Evolutionary conservation across 306 rosid genomes (phyloP), one percentile per base, ranked within the genome.

Genomic region (Dalbergia oliveri): DNA sequence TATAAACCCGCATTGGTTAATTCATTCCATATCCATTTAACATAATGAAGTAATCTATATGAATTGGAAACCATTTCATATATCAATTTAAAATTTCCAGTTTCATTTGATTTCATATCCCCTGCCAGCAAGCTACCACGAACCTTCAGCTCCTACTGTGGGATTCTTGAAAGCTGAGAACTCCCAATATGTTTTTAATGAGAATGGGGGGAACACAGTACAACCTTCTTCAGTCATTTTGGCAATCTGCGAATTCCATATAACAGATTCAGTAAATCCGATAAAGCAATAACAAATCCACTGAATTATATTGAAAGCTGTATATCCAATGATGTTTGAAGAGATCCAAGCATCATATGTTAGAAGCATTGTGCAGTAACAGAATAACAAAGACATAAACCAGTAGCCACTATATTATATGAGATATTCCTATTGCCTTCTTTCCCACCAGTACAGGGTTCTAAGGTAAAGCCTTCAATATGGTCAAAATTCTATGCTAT

Each of bases 171-270:
- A 92, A 53, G 93, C 88, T 51, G 94, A 79, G 81, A 82, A 88
- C 59, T 89, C 94, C 97, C 94, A 92, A 89, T 87, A 86, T 21
- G 94, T 92, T 85, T 90, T 90, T 86, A 92, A 71, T 8, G 97
- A 74, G 87, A 86, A 92, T 1, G 94, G 91, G 43, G 86, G 87
- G 63, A 86, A 92, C 75, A 87, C 61, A 39, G 93, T 88, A 9
- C 85, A 79, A 10, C 91, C 93, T 79, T 87, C 93, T 63, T 88
- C 91, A 43, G 94, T 90, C 41, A 92, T 86, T 70, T 88, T 92
- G 23, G 93, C 84, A 61, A 92, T 86, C 94, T 92, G 91, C 73
- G 73, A 87, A 76, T 78, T 84, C 66, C 56, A 41, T 51, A 59
- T 19, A 5, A 59, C 23, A 57, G 18, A 65, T 45, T 2, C 4